Evolutionary conservation across 345 rosid species (phyloP).

Genomic region (Iberis pinnata): DNA sequence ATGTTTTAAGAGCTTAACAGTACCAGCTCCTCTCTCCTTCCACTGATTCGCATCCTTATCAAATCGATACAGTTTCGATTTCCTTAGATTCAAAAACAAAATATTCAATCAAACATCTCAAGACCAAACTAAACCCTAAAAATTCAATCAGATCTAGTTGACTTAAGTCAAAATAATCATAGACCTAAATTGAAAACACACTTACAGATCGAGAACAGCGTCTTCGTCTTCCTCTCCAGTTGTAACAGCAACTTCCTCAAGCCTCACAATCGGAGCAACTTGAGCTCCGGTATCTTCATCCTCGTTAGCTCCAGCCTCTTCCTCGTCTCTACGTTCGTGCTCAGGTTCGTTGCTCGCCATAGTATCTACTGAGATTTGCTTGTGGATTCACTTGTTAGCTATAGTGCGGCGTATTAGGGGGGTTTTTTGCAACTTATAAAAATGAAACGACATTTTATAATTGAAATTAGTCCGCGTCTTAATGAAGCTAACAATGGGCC

Average conservation of each 20-base stretch:
- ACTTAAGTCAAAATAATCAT: not conserved
- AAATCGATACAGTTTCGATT: conserved; percentile 80
- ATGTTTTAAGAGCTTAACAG: conserved; percentile 81
- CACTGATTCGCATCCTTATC: conserved; percentile 87
- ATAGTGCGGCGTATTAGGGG: too few relatives aligned
- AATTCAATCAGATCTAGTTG: conserved; percentile 21
- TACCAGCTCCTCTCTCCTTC: conserved; percentile 95
- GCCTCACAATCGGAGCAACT: conserved; percentile 73
- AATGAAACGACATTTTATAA: too few relatives aligned
- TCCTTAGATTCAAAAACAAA: conserved; percentile 39
- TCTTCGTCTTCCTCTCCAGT: not conserved
- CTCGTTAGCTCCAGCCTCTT: conserved; percentile 56
- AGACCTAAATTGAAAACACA: not conserved
- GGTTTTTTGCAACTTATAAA: too few relatives aligned
- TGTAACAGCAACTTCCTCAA: conserved; percentile 52
- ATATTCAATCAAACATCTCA: not conserved
- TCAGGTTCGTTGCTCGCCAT: conserved; percentile 58
- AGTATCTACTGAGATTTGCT: too few relatives aligned
- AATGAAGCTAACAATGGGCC: too few relatives aligned
- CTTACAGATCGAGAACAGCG: conserved; percentile 68
- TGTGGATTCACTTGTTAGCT: too few relatives aligned
- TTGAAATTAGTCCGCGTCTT: too few relatives aligned
- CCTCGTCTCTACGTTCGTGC: conserved; percentile 54
- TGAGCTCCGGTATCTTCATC: conserved; percentile 97
- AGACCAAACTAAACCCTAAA: conserved; percentile 5